Conservation (phyloP, 2,329 filamentous ascomycete genomes). For the Seiridium unicorne region DNA sequence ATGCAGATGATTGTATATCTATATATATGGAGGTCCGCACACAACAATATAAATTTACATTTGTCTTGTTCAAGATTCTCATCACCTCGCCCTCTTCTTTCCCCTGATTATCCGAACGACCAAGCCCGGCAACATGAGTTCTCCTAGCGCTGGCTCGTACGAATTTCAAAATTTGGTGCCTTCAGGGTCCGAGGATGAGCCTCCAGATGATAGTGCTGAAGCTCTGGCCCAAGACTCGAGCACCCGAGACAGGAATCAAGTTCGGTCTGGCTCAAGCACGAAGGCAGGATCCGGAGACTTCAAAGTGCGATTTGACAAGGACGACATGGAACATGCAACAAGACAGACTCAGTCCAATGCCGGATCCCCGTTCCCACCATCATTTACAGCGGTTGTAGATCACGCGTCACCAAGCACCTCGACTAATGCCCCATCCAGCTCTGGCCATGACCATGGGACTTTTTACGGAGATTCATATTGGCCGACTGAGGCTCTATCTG, state of each 20-base stretch:
- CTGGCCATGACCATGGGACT: not conserved
- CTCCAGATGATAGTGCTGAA: not conserved
- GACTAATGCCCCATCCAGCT: too few relatives aligned
- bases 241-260: not conserved
- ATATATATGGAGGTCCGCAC: not conserved
- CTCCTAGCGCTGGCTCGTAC: not conserved
- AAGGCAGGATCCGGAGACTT: not conserved
- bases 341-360: not conserved
- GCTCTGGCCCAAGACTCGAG: not conserved
- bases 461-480: not conserved
- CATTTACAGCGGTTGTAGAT: too few relatives aligned
- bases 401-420: too few relatives aligned
- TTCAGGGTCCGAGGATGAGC: not conserved
- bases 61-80: not conserved
- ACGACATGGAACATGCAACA: not conserved
- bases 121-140: not conserved
- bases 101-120: not conserved
- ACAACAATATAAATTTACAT: not conserved
- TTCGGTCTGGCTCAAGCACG: not conserved
- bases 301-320: not conserved
- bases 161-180: not conserved
- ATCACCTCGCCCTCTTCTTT: not conserved
- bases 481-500: not conserved
- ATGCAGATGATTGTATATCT: not conserved
- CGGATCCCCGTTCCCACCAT: too few relatives aligned